Base-by-base conservation (phyloP, 352 stramenopile genomes). In the Poterioochromonas sp. region DNA sequence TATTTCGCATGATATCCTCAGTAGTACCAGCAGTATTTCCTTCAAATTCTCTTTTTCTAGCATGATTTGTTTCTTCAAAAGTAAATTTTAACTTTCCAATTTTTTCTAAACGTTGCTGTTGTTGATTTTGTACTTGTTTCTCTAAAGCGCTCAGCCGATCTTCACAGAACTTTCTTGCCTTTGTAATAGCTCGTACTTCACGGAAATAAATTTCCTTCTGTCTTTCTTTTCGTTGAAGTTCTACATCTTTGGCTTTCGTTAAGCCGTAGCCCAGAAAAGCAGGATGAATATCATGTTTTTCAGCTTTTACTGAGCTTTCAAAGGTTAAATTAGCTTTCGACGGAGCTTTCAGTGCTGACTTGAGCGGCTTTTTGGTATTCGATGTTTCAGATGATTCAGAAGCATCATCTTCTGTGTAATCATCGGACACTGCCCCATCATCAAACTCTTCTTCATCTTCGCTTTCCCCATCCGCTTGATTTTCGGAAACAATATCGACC, bases 11-110 rank as follows among this genome's bases (percentile, higher is more conserved):
- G 20, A 3, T n/a, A 26, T 44, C 15, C 5, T 3, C 20, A 8
- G 15, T 12, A 71, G 62, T 2, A 44, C 2, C 3, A 5, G 1
- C 1, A n/a, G 5, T 71, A 58, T 44, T 29, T 8, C 41, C 39
- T 37, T 34, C 39, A 35, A 78, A 70, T 34, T 82, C 39, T 22
- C 37, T 41, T 8, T 81, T 26, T 20, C 74, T 70, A n/a, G 37
- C 39, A 26, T 71, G 20, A 34, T 53, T 68, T 0, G 12, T 76
- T 22, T 43, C 60, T 22, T 81, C 26, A 54, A 81, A 80, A 47
- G 1, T 37, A 32, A 69, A 39, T 49, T 58, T 32, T 5, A 83
- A 37, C 43, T 78, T 12, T 15, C 54, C 20, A 11, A 82, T 32
- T 47, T 82, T 82, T 11, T 77, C 41, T 3, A 34, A 41, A 15